Conservation (phyloP, 257 asterid species). For the Dorcoceras hygrometricum region DNA sequence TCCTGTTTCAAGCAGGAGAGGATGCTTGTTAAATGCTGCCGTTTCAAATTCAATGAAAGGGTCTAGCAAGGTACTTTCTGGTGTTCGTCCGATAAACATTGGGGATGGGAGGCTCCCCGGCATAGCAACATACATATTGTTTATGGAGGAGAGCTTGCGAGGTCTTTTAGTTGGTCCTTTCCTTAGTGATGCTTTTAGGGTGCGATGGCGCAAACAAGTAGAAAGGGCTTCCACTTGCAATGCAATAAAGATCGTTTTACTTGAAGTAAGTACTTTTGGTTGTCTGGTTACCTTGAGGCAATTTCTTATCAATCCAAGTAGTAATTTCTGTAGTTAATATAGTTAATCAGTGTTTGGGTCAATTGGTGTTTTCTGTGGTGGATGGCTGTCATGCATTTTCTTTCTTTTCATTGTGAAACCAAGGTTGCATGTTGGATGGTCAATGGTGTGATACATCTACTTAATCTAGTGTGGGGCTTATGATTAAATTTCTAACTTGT, state of each 20-base stretch:
- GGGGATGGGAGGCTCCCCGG: conserved; percentile 61
- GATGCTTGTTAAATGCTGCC: conserved; percentile 80
- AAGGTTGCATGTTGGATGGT: background rate
- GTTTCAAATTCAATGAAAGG: conserved; percentile 72
- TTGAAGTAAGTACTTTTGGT: conserved; percentile 54
- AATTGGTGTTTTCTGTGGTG: conserved; percentile 23
- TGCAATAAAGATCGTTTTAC: conserved; percentile 56
- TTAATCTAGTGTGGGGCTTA: background rate
- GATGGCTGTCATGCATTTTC: conserved; percentile 23
- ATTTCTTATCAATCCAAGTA: conserved; percentile 3
- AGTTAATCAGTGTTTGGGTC: conserved; percentile 20
- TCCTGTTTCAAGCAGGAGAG: conserved; percentile 61
- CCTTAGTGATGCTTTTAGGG: conserved; percentile 49
- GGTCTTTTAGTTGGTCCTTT: conserved; percentile 70
- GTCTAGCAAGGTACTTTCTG: conserved; percentile 50
- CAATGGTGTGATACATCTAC: background rate
- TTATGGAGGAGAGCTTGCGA: conserved; percentile 78
- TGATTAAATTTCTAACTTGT: background rate
- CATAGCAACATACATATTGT: conserved; percentile 54
- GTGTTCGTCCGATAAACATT: conserved; percentile 51
- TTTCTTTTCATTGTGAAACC: conserved; percentile 13
- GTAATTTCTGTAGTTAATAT: conserved; percentile 16
- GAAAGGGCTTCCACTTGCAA: conserved; percentile 54
- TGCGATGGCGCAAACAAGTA: conserved; percentile 65
- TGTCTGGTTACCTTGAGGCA: conserved; percentile 15